These are phyloP conservation scores for Mayamaea pseudoterrestris DNA, from an alignment of 108 stramenopile species.

Conservation along the genomic window DNA sequence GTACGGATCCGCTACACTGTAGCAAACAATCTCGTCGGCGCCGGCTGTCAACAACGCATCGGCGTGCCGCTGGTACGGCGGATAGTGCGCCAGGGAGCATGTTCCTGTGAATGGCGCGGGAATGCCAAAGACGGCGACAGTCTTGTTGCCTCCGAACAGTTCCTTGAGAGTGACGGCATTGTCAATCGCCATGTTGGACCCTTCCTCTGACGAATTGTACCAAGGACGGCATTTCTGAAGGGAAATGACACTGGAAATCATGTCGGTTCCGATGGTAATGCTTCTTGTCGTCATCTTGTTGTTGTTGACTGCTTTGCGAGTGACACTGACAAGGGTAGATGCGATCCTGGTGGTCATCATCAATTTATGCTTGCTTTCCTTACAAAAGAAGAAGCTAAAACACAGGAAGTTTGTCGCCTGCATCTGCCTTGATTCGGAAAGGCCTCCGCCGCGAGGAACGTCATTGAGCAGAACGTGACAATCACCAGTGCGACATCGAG, in stretches of 20 bases:
- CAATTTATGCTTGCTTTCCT: too few relatives aligned
- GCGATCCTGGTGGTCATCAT: too few relatives aligned
- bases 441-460: too few relatives aligned
- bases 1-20: slow-evolving; percentile 33
- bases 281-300: slow-evolving; percentile 5
- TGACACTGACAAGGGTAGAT: too few relatives aligned
- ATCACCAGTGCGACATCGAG: too few relatives aligned
- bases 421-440: too few relatives aligned
- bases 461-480: too few relatives aligned
- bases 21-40: slow-evolving; percentile 26
- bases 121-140: slow-evolving; percentile 32
- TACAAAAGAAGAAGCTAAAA: too few relatives aligned
- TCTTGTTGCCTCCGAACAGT: slow-evolving; percentile 19
- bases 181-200: slow-evolving; percentile 25
- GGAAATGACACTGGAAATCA: slow-evolving; percentile 5
- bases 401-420: too few relatives aligned
- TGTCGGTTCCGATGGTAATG: slow-evolving; percentile 26
- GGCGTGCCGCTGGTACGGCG: slow-evolving; percentile 19
- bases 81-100: slow-evolving; percentile 33
- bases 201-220: slow-evolving; percentile 19
- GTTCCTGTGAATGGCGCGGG: slow-evolving; percentile 45
- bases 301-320: too few relatives aligned
- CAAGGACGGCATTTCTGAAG: slow-evolving; percentile 25
- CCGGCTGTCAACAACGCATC: slow-evolving; percentile 13
- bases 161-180: slow-evolving; percentile 19